These are phyloP conservation scores for Nepenthes alata DNA, from an alignment of 179 eudicot species.

Conservation along the genomic window DNA sequence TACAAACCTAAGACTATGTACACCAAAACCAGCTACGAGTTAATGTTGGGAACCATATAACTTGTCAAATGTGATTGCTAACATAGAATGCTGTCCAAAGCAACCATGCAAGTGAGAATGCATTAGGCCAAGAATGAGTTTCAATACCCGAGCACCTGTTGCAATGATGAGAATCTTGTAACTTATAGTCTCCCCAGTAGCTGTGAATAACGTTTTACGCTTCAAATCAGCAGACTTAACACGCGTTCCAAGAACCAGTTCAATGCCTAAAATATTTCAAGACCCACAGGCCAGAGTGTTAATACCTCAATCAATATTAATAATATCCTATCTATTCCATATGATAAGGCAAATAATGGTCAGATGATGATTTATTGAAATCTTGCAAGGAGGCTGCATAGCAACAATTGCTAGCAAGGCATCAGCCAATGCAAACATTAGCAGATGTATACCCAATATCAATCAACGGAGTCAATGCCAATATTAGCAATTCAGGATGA, in stretches of 20 bases:
- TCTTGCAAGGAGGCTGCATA: too few relatives aligned
- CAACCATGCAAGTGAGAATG: constrained; percentile 3
- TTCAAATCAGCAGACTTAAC: constrained; percentile 88
- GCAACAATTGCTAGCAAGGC: too few relatives aligned
- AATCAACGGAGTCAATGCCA: too few relatives aligned
- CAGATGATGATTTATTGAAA: too few relatives aligned
- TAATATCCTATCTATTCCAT: too few relatives aligned
- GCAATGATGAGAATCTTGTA: constrained; percentile 88
- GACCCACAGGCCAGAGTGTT: too few relatives aligned
- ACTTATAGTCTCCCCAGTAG: constrained; percentile 95
- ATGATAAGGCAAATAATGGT: too few relatives aligned
- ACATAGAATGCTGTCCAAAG: background rate
- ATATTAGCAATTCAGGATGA: too few relatives aligned
- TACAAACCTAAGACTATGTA: background rate
- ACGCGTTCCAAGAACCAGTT: constrained; percentile 84
- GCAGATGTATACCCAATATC: too few relatives aligned
- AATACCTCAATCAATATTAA: too few relatives aligned
- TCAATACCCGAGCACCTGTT: constrained; percentile 95
- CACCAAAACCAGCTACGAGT: background rate
- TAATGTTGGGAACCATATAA: background rate
- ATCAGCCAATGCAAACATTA: too few relatives aligned
- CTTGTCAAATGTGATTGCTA: background rate
- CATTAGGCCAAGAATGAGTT: constrained; percentile 13
- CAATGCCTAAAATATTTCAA: constrained; percentile 48
- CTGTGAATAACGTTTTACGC: constrained; percentile 76